Evolutionary conservation across 352 stramenopile genomes (phyloP), one percentile per base, ranked within the genome.

Genomic region (Globisporangium camurandrum): DNA sequence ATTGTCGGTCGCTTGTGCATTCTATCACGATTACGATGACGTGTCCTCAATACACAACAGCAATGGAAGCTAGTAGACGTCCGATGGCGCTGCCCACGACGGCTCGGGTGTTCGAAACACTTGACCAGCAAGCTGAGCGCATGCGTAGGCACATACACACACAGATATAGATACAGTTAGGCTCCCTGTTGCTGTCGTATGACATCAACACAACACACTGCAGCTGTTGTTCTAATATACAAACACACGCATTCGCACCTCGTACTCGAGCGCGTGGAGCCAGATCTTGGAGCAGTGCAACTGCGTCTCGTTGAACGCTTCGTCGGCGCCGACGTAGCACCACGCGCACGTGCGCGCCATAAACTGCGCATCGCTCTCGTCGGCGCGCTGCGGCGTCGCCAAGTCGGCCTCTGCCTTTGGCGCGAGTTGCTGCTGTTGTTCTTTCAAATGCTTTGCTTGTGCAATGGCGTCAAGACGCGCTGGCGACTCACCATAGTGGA

Each of bases 241-340:
- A n/a, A n/a, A n/a, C n/a, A n/a, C n/a, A n/a, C n/a, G n/a, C n/a
- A n/a, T n/a, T n/a, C 57, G 12, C 69, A 92, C 82, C 81, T 92
- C 80, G 75, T 95, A 95, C 55, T 91, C 70, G 40, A 93, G 61
- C 14, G 84, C 84, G 46, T 93, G 84, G 20, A 95, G 70, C 82
- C 84, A 95, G 40, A 95, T 93, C 41, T 84, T 77, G 7, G 76
- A 77, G 51, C 82, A 93, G 62, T 95, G 81, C 16, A 89, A 54
- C 46, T 92, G 79, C n/a, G 76, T 87, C 51, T 91, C 75, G 48
- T 86, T 93, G 53, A 86, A 90, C 34, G 74, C 77, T 39, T 83
- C 75, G 30, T 73, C 57, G 46, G 72, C 67, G 20, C 75, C 76
- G 51, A 82, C 54, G 45, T 71, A 65, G 51, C 82, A 93, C 77